Conservation (phyloP, 2,329 filamentous ascomycete genomes). For the Diaporthe destruens region DNA sequence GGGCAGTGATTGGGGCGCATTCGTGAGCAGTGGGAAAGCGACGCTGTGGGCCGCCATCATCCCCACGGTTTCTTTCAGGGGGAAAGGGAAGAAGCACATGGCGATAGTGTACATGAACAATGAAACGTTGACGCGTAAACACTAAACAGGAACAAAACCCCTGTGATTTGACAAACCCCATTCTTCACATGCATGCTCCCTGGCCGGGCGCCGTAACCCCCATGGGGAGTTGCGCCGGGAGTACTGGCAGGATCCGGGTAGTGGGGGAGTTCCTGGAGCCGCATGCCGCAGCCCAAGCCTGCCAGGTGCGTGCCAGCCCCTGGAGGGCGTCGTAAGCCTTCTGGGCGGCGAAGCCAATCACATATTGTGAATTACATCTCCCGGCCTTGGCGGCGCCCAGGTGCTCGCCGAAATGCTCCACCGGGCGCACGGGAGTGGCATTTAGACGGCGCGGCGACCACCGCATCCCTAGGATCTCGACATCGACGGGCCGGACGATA, state of each 20-base stretch:
- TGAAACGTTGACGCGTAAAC: slow-evolving; percentile 37
- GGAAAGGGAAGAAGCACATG: neutral
- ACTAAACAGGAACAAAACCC: slow-evolving; percentile 25
- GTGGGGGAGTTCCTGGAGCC: slow-evolving; percentile 32
- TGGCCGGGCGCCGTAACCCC: neutral
- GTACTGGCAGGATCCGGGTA: slow-evolving; percentile 1
- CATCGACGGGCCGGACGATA: neutral
- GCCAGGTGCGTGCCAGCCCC: slow-evolving; percentile 4
- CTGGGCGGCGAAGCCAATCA: slow-evolving; percentile 21
- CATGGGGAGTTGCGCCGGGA: neutral
- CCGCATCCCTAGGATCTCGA: neutral
- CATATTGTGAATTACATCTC: slow-evolving; percentile 47
- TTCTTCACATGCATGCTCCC: neutral
- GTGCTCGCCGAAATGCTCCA: slow-evolving; percentile 22
- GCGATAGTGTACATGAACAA: neutral
- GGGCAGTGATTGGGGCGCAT: slow-evolving; percentile 15
- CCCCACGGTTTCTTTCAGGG: neutral
- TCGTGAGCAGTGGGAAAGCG: neutral
- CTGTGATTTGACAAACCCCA: slow-evolving; percentile 9
- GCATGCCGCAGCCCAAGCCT: no score
- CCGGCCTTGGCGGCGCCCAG: slow-evolving; percentile 1
- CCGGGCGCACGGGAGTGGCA: neutral
- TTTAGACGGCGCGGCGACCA: slow-evolving; percentile 16
- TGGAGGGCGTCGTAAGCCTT: slow-evolving; percentile 35
- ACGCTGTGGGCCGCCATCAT: neutral